Evolutionary conservation across 305 asterid species (phyloP).

Genomic region (Fraxinus sp.): DNA sequence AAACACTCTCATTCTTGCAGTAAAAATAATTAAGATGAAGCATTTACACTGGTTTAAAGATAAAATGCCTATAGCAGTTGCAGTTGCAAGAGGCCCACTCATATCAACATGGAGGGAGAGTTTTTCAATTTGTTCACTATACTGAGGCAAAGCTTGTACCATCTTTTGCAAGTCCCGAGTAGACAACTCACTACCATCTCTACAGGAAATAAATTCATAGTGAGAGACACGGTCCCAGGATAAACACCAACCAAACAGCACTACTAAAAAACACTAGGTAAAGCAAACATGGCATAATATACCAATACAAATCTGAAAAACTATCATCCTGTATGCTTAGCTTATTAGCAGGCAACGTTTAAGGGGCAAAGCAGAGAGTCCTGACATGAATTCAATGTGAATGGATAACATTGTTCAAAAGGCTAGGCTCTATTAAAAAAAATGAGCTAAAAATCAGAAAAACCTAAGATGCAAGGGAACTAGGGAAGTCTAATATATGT

Average conservation of each 20-base stretch:
- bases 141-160: slow-evolving; percentile 99
- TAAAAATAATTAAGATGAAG: not conserved
- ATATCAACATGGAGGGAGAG: slow-evolving; percentile 99
- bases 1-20: slow-evolving; percentile 7
- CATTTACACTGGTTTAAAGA: slow-evolving; percentile 7
- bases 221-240: not conserved
- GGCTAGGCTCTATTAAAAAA: not conserved
- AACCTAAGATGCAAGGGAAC: not conserved
- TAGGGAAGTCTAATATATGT: not conserved
- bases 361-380: not conserved
- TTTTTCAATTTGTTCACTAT: slow-evolving; percentile 97
- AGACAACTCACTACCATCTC: slow-evolving; percentile 80
- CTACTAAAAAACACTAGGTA: not conserved
- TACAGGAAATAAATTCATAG: slow-evolving; percentile 30
- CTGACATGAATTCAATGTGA: not conserved
- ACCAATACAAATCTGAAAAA: not conserved
- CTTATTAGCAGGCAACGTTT: not conserved
- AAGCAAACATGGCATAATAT: not conserved
- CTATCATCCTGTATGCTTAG: not conserved
- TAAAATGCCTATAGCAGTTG: slow-evolving; percentile 12
- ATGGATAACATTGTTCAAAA: not conserved
- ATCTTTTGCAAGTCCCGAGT: slow-evolving; percentile 97
- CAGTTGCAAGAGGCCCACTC: slow-evolving; percentile 44
- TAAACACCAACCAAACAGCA: not conserved
- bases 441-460: not conserved